Percentiles rank a stretch among this genome's conserved stretches.
Conservation (phyloP, 345 rosid species). For the Abelmoschus esculentus region DNA sequence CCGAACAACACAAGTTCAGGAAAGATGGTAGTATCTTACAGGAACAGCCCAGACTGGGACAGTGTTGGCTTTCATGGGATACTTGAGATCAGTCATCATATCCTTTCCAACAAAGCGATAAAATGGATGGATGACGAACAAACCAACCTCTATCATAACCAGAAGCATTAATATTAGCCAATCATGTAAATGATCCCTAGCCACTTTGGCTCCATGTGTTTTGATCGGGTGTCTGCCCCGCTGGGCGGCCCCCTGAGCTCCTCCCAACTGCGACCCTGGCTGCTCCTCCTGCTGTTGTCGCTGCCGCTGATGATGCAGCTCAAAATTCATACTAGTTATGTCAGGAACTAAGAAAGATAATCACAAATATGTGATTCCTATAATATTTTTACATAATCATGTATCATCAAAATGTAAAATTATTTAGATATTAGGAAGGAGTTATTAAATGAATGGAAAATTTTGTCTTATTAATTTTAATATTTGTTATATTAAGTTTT, state of each 20-base stretch:
- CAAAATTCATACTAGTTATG: background rate
- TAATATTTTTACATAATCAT: too few species aligned
- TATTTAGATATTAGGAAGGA: too few species aligned
- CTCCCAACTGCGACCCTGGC: conserved; percentile 18
- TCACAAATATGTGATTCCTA: too few species aligned
- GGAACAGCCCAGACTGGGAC: conserved; percentile 82
- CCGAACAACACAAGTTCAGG: too few species aligned
- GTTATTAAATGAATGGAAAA: too few species aligned
- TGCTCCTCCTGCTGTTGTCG: conserved; percentile 2
- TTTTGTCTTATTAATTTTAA: too few species aligned
- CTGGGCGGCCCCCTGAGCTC: conserved; percentile 16
- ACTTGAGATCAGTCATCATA: conserved; percentile 75
- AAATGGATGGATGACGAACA: conserved; percentile 56
- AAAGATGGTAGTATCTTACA: conserved; percentile 23
- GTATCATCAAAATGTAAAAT: too few species aligned
- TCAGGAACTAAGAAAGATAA: too few species aligned
- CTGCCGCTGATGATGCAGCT: background rate
- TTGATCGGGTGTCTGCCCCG: conserved; percentile 39
- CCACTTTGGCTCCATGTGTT: conserved; percentile 54
- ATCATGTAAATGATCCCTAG: conserved; percentile 51
- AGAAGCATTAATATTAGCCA: conserved; percentile 70
- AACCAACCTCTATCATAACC: conserved; percentile 26
- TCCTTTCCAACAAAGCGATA: conserved; percentile 60
- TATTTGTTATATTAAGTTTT: too few species aligned
- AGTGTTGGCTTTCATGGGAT: conserved; percentile 59